Evolutionary conservation across 2,329 filamentous ascomycete species (phyloP), one percentile per base, ranked within the genome.

Genomic region (Ophiocordyceps camponoti-saundersi): DNA sequence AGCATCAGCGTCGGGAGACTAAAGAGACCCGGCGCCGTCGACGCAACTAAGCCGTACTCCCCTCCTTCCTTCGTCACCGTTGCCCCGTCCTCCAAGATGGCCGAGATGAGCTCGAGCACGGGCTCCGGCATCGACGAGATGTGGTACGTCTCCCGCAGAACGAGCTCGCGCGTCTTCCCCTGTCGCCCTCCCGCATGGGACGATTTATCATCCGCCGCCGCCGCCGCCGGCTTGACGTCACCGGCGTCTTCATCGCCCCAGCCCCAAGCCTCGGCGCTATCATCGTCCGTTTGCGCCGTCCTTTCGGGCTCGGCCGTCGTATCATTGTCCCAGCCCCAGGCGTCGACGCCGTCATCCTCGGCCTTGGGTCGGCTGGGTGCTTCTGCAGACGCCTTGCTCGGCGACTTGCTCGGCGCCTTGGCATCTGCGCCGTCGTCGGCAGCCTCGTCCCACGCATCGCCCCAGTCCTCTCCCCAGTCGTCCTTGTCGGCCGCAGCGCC

Each of bases 121-220:
- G 80, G 77, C 50, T 87, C 81, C 1, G 92, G 90, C 60, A 95
- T 82, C 2, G 84, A 83, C 0, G 90, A 95, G 46, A 95, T 84
- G 49, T 80, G 85, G 61, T 95, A 98, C 1, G 75, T 84, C 64
- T 98, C 92, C 50, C 74, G 83, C 42, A 96, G 65, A 0, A 85
- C 83, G 49, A 96, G 66, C 58, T 92, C 83, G 47, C 78, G 71
- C 10, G 70, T 67, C 45, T 56, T 49, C 41, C 69, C 49, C 4
- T 51, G 47, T n/a, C 39, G 30, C 4, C 21, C 23, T 29, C 26
- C 26, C 26, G 26, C 4, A 29, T 29, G 62, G 54, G 7, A 55
- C 42, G 30, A 52, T 36, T 46, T 41, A 29, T 43, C 39, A 26
- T n/a, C 42, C 32, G 44, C 46, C 32, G 49, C 46, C 8, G 48